Evolutionary conservation across 768 basidiomycete species (phyloP), one percentile per base, ranked within the genome.

Genomic region (Auricularia auricula-judae): DNA sequence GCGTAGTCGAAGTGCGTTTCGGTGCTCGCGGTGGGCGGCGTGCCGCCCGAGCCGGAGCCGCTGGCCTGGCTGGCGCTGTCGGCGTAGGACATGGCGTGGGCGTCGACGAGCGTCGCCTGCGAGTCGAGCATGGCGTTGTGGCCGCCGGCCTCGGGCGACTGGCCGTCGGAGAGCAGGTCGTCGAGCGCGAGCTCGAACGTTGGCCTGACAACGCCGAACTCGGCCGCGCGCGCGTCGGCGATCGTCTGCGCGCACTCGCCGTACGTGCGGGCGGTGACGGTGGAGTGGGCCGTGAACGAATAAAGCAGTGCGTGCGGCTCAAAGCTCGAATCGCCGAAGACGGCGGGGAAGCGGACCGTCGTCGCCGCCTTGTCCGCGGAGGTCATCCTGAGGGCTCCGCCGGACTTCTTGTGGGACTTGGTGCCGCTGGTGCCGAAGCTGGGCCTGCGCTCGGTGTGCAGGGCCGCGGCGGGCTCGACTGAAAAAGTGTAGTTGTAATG

Each of bases 401-500:
- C 36, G 7, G 39, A 7, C 7, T 59, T 86, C 84, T 4, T 86
- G 87, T 72, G 87, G 47, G 61, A 89, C 70, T 83, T 81, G 67
- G 82, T 81, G 33, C 77, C 78, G 60, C 82, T 81, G 67, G 82
- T 81, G 33, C 77, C 78, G 60, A 36, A 67, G 58, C 42, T 66
- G 56, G 35, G 63, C 14, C 34, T 47, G 47, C 65, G 64, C 35
- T 35, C 43, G 23, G 76, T 69, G 81, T 72, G 1, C 81, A 78
- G 16, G 77, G 70, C 67, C 68, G 65, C 64, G 62, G 66, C 42
- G 54, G 86, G 87, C 74, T 92, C 91, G 68, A 92, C 80, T 68
- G 87, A 87, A 74, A 93, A 93, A 1, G 90, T 93, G 76, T 91
- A 93, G 69, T 93, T 91, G 89, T 92, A 91, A 56, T 90, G 85